These are phyloP conservation scores for Aspergillus felis DNA, from an alignment of 2,329 filamentous ascomycete species.

Conservation along the genomic window DNA sequence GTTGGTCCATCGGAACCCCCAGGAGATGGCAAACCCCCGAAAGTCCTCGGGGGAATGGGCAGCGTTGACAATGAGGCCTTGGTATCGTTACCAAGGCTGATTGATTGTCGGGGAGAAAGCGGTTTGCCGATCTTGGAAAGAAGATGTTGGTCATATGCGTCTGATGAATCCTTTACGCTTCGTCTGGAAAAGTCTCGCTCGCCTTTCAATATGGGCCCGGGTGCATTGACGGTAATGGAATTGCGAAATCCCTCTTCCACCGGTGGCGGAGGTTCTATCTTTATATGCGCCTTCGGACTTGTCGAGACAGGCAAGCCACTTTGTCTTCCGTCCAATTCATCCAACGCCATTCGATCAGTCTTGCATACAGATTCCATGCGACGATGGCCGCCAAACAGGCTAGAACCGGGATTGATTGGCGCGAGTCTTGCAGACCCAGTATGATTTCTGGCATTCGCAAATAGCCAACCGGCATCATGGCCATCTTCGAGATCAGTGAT, in stretches of 20 bases:
- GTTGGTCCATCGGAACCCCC: conserved; percentile 28
- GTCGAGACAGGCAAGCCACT: conserved; percentile 24
- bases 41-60: conserved; percentile 30
- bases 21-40: conserved; percentile 30
- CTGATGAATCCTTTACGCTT: conserved; percentile 55
- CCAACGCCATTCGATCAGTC: conserved; percentile 34
- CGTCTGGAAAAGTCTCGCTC: conserved; percentile 57
- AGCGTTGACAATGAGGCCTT: conserved; percentile 29
- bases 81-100: conserved; percentile 30
- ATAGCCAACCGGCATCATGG: conserved; percentile 60
- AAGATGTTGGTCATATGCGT: conserved; percentile 60
- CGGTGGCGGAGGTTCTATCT: conserved; percentile 31
- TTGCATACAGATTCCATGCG: conserved; percentile 31
- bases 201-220: conserved; percentile 48
- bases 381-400: conserved; percentile 45
- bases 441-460: conserved; percentile 53
- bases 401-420: conserved; percentile 48
- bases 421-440: conserved; percentile 46
- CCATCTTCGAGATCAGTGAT: conserved; percentile 55
- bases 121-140: conserved; percentile 60
- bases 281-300: conserved; percentile 33
- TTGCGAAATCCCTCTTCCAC: conserved; percentile 32
- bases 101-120: conserved; percentile 48
- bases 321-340: conserved; percentile 34
- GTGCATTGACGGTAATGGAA: conserved; percentile 25